Percentiles rank a stretch among this genome's conserved stretches.
Evolutionary conservation across 73 alveolate species (phyloP).

Genomic region (Stentor roeselii): DNA sequence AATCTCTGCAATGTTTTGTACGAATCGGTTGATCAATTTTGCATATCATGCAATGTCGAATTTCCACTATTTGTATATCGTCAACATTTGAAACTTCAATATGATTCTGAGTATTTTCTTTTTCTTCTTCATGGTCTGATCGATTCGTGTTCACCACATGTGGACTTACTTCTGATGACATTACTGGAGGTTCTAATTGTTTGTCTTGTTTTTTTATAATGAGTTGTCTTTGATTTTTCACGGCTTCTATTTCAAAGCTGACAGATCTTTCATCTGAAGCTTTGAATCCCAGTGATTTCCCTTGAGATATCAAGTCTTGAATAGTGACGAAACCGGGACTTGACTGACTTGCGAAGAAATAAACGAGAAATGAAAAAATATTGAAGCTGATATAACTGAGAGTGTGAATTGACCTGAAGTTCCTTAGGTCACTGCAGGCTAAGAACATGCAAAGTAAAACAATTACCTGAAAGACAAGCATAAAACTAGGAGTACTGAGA

Average conservation of each 20-base stretch:
- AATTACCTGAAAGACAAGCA: background rate
- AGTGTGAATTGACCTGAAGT: background rate
- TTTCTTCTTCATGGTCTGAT: background rate
- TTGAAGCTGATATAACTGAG: background rate
- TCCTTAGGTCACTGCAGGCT: background rate
- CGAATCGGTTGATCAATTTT: constrained; percentile 63
- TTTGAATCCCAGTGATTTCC: background rate
- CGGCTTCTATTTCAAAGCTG: background rate
- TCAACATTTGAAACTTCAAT: background rate
- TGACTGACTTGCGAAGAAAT: background rate
- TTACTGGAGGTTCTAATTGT: background rate
- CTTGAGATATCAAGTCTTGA: background rate
- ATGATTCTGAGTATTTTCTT: background rate
- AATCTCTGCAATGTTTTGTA: constrained; percentile 56
- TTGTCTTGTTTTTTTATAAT: background rate
- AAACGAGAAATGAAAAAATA: background rate
- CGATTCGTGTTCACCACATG: background rate
- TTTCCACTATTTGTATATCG: constrained; percentile 12
- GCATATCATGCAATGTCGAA: constrained; percentile 61
- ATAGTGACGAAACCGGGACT: background rate
- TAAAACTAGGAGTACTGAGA: background rate
- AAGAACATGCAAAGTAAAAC: background rate
- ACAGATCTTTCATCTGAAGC: background rate
- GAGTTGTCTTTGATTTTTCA: background rate
- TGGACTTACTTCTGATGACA: background rate